These are phyloP conservation scores for Aspergillus carbonarius DNA, from an alignment of 2,329 filamentous ascomycete genomes.

Conservation along the genomic window DNA sequence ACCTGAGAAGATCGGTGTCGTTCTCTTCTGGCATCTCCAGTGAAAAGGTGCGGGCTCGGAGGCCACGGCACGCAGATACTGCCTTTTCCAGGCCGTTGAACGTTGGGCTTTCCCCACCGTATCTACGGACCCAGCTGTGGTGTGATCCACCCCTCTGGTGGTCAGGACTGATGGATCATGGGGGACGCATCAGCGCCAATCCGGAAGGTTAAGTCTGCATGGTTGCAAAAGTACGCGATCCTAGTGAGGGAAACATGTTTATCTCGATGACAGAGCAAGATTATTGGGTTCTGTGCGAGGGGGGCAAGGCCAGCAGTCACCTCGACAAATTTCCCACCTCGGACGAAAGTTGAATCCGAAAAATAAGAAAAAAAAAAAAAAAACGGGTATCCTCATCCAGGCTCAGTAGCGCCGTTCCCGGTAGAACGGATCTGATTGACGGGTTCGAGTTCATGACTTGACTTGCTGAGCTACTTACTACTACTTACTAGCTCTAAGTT, in stretches of 20 bases:
- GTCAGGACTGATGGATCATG: slow-evolving; percentile 9
- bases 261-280: neutral
- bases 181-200: slow-evolving; percentile 5
- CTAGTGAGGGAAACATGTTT: neutral
- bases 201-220: slow-evolving; percentile 2
- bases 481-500: neutral
- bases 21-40: neutral
- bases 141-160: slow-evolving; percentile 14
- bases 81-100: slow-evolving; percentile 13
- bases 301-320: neutral
- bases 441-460: neutral
- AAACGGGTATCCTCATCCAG: neutral
- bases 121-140: slow-evolving; percentile 16
- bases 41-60: slow-evolving; percentile 1
- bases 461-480: neutral
- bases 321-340: neutral
- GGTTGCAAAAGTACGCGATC: slow-evolving; percentile 6
- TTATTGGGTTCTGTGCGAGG: neutral
- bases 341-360: neutral
- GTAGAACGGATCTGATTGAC: neutral
- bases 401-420: neutral
- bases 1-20: neutral
- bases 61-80: slow-evolving; percentile 9
- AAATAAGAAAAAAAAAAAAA: neutral
- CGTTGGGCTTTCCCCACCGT: slow-evolving; percentile 10